Percentiles rank a stretch among this genome's conserved stretches.
Evolutionary conservation across 345 rosid species (phyloP).

Genomic region (Aquilaria sinensis): DNA sequence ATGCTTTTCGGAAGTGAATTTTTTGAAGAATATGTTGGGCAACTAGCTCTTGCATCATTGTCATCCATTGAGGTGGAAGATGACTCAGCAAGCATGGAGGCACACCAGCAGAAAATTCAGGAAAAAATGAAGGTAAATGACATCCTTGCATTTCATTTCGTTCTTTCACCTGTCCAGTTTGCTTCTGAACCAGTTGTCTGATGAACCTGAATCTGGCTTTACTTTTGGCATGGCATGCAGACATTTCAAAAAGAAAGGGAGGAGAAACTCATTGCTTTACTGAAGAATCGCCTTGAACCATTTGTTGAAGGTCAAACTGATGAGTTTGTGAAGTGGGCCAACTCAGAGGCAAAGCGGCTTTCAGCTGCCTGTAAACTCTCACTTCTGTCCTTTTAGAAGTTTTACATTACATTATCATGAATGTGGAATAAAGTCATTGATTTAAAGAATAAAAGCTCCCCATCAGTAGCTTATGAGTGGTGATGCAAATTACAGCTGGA

Average conservation of each 20-base stretch:
- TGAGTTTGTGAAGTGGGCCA: slow-evolving; percentile 73
- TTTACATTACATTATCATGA: too few relatives aligned
- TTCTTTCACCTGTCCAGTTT: too few relatives aligned
- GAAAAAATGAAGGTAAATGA: slow-evolving; percentile 63
- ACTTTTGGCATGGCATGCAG: slow-evolving; percentile 25
- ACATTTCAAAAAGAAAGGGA: slow-evolving; percentile 68
- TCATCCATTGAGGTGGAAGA: slow-evolving; percentile 50
- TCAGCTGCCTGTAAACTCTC: slow-evolving; percentile 56
- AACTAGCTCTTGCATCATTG: slow-evolving; percentile 73
- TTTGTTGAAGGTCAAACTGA: slow-evolving; percentile 56
- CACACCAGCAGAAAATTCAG: slow-evolving; percentile 37
- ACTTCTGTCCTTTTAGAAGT: too few relatives aligned
- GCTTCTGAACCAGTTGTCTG: too few relatives aligned
- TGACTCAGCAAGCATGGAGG: slow-evolving; percentile 42
- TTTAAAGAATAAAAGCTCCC: too few relatives aligned
- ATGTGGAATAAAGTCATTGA: too few relatives aligned
- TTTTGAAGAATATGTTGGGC: slow-evolving; percentile 91
- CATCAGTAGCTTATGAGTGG: too few relatives aligned
- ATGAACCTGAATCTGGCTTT: too few relatives aligned
- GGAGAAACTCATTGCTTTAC: slow-evolving; percentile 48
- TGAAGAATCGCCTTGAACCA: slow-evolving; percentile 67
- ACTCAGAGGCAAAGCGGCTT: slow-evolving; percentile 68
- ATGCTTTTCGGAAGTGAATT: slow-evolving; percentile 88
- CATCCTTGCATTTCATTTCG: too few relatives aligned
- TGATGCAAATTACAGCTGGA: too few relatives aligned